Conservation (phyloP, 2,329 filamentous ascomycete species). For the Colletotrichum gloeosporioides region DNA sequence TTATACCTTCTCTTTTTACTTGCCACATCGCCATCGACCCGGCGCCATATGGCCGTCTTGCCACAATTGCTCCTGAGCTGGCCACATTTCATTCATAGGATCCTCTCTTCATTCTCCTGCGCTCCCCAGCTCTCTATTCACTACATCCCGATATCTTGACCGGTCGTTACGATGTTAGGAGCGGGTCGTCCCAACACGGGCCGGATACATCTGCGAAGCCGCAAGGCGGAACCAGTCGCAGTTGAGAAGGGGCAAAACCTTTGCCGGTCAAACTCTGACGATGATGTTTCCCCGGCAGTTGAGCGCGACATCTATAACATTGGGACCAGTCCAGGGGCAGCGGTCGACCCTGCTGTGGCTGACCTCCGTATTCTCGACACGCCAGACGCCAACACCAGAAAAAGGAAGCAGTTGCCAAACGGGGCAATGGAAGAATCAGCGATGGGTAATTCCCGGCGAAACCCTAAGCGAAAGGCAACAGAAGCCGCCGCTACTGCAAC, state of each 20-base stretch:
- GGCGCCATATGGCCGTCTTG: neutral
- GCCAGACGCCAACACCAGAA: neutral
- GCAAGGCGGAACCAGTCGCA: neutral
- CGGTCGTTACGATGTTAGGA: neutral
- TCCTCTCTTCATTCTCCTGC: neutral
- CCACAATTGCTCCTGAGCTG: neutral
- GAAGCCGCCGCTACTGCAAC: slow-evolving; percentile 32
- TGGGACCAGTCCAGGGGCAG: neutral
- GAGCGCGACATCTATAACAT: neutral
- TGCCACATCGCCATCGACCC: neutral
- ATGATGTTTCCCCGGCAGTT: neutral
- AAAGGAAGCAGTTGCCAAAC: slow-evolving; percentile 9
- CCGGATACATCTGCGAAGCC: slow-evolving; percentile 2
- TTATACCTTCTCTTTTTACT: neutral
- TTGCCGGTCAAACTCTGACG: neutral
- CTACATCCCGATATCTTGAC: neutral
- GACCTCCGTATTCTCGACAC: neutral
- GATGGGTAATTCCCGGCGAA: slow-evolving; percentile 32
- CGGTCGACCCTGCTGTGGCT: neutral
- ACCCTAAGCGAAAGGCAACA: slow-evolving; percentile 51
- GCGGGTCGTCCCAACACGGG: neutral
- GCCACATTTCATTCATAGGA: neutral
- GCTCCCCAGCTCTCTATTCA: neutral
- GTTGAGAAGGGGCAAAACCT: neutral
- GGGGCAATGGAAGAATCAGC: neutral